These are phyloP conservation scores for Mucor saturninus DNA, from an alignment of 371 early-diverging fungal species.

Conservation along the genomic window DNA sequence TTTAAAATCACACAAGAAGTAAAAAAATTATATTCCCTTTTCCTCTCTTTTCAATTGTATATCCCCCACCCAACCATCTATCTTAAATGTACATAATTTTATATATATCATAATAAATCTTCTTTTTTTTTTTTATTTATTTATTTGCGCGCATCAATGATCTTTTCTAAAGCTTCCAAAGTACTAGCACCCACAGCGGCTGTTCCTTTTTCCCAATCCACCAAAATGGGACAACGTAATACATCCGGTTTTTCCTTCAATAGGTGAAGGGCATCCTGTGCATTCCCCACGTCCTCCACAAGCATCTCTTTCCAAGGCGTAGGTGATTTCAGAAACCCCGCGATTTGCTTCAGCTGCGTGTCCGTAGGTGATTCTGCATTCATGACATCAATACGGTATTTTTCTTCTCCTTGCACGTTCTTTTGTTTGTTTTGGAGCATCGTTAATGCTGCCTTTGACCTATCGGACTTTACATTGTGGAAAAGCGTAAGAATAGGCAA, in stretches of 20 bases:
- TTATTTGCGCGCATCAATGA: conserved; percentile 26
- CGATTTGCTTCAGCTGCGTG: conserved; percentile 31
- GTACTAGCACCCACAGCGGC: conserved; percentile 40
- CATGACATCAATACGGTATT: conserved; percentile 31
- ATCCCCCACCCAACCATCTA: not conserved
- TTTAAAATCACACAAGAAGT: conserved; percentile 5
- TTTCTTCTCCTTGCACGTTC: conserved; percentile 29
- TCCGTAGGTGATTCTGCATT: conserved; percentile 28
- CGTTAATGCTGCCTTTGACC: conserved; percentile 32
- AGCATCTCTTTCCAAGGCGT: conserved; percentile 35
- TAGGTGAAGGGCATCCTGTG: conserved; percentile 29
- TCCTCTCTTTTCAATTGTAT: not conserved
- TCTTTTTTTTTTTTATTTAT: conserved; percentile 1
- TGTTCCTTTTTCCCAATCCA: conserved; percentile 49
- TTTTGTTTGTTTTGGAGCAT: conserved; percentile 35
- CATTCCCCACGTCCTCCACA: conserved; percentile 10
- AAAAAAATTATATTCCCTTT: not conserved
- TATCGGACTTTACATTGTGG: conserved; percentile 33
- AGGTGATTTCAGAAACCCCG: conserved; percentile 20
- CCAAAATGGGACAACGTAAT: conserved; percentile 40
- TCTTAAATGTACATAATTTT: not conserved
- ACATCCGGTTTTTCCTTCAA: conserved; percentile 29
- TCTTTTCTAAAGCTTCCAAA: conserved; percentile 27
- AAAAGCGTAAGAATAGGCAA: conserved; percentile 44
- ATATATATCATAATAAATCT: not conserved